phyloP scores from a whole-genome alignment of 441 rosid species.

The Codiaeum variegatum region DNA sequence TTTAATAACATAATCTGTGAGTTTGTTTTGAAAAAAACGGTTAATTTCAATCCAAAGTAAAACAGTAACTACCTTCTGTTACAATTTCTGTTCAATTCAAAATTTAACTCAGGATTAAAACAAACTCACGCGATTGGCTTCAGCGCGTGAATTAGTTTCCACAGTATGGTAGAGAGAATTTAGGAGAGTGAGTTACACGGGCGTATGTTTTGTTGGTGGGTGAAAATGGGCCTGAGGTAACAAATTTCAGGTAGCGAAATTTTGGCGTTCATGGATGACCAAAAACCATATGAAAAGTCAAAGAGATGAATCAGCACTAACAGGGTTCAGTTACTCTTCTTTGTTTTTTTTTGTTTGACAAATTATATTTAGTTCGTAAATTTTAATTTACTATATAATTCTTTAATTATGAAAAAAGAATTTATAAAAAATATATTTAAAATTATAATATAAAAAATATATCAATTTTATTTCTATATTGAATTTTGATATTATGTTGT shows the following conservation, averaged over 20 bases:
- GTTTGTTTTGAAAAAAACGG: constrained; percentile 33
- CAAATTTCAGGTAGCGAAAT: constrained; percentile 32
- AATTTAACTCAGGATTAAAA: constrained; percentile 13
- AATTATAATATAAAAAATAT: too few relatives aligned
- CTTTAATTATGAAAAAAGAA: too few relatives aligned
- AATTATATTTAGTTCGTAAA: background rate
- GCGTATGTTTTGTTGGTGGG: constrained; percentile 7
- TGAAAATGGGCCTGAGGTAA: constrained; percentile 1
- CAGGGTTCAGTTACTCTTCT: constrained; percentile 35
- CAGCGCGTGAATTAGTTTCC: too few relatives aligned
- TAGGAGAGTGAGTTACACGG: constrained; percentile 3
- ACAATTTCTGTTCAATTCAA: constrained; percentile 9
- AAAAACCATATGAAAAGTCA: constrained; percentile 32
- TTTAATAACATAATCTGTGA: background rate
- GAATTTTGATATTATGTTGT: too few relatives aligned
- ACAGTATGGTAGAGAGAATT: background rate
- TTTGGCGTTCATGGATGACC: constrained; percentile 27
- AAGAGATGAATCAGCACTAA: constrained; percentile 32
- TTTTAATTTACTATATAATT: background rate
- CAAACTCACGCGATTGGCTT: background rate
- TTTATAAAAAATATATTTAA: too few relatives aligned
- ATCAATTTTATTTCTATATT: too few relatives aligned
- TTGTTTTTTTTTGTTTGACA: constrained; percentile 25
- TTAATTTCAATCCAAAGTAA: constrained; percentile 30
- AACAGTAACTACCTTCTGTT: constrained; percentile 33